Percentiles rank a stretch among this genome's conserved stretches.
Evolutionary conservation across 257 asterid species (phyloP).

Genomic region (Nemophila menziesii): DNA sequence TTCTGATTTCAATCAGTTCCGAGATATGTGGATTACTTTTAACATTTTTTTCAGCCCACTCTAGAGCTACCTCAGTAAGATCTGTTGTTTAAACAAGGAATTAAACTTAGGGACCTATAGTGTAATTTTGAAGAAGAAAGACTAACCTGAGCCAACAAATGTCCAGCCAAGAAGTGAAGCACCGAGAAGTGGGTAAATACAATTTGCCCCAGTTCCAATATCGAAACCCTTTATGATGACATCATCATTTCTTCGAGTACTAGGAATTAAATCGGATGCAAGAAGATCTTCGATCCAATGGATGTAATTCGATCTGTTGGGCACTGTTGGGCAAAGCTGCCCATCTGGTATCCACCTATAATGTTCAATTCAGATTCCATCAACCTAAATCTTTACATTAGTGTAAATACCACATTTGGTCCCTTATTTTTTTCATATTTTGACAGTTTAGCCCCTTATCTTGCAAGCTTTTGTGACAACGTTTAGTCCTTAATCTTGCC

Average conservation of each 20-base stretch:
- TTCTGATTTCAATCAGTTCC: slow-evolving; percentile 66
- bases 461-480: no score
- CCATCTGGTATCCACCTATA: slow-evolving; percentile 98
- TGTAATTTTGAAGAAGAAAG: slow-evolving; percentile 1
- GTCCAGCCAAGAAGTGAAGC: slow-evolving; percentile 90
- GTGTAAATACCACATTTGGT: no score
- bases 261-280: slow-evolving; percentile 44
- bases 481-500: no score
- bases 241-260: slow-evolving; percentile 14
- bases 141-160: slow-evolving; percentile 80
- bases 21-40: slow-evolving; percentile 59
- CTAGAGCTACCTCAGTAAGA: slow-evolving; percentile 77
- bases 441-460: no score
- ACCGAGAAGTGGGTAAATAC: slow-evolving; percentile 96
- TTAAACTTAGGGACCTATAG: background rate
- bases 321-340: slow-evolving; percentile 95
- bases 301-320: slow-evolving; percentile 86
- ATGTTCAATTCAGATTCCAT: slow-evolving; percentile 8
- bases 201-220: slow-evolving; percentile 95
- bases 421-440: no score
- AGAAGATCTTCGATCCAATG: slow-evolving; percentile 34
- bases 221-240: slow-evolving; percentile 58
- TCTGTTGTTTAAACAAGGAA: slow-evolving; percentile 27
- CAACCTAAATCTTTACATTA: background rate
- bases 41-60: slow-evolving; percentile 78